Base-by-base conservation (phyloP, 768 basidiomycete genomes). In the Phaffia australis region DNA sequence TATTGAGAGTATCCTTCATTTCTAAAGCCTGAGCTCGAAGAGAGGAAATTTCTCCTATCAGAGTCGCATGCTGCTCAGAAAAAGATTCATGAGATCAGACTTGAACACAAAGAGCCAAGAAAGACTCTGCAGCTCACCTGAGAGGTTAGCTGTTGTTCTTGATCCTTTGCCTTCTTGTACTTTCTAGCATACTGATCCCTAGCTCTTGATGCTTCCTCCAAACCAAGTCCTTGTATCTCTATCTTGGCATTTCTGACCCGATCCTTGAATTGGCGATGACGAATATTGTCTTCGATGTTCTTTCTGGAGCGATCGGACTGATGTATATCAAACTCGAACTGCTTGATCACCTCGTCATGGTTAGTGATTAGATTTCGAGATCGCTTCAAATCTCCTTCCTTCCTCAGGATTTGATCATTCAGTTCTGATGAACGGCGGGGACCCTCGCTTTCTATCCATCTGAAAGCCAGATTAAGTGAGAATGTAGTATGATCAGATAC, bases 191-290 rank as follows among this genome's bases (percentile, higher is more conserved):
- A 99, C 65, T 85, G 87, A 65, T 86, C 81, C 74, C 85, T 84
- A 25, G 89, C 88, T 74, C 84, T 87, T 23, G 86, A 87, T 23
- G 90, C 89, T 69, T 84, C 85, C 70, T 93, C 90, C 78, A 97
- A 82, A 76, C 97, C 88, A 66, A 83, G 81, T 7, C 79, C 77
- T 56, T 85, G 84, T 63, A 95, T 87, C 75, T 91, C 81, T 15
- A 78, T 79, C 73, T 88, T 83, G 8, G 85, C 84, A 1, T 79
- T 79, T 32, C 78, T 79, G 32, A 95, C 87, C 63, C 89, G 83
- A 56, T 80, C 79, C 64, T 81, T 79, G 27, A 89, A 79, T 72
- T 82, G 82, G 65, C 89, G 81, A 63, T 89, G 83, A 4, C 87
- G 83, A 55, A 90, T 78, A 75, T 97, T 99, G 74, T 91, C 88